Percentiles rank a stretch among this genome's conserved stretches.
Conservation (phyloP, 2,329 filamentous ascomycete species). For the Colletotrichum sp. region DNA sequence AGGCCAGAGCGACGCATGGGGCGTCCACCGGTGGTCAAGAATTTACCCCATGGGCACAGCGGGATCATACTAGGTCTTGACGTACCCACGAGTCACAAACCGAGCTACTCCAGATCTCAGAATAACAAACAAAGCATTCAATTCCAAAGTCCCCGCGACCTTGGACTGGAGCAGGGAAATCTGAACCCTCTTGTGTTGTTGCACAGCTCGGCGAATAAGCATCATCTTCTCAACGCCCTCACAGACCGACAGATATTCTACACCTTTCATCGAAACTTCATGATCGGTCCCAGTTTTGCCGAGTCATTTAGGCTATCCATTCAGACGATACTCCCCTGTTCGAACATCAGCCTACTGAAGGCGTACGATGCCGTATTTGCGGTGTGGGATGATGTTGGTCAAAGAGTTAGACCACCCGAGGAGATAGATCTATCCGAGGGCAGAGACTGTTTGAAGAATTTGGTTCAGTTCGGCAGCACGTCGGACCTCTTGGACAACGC, state of each 20-base stretch:
- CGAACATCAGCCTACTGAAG: neutral
- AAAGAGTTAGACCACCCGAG: neutral
- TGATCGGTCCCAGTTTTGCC: neutral
- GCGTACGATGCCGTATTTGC: neutral
- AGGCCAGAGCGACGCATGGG: neutral
- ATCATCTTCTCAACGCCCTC: neutral
- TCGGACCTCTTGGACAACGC: neutral
- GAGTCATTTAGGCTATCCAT: neutral
- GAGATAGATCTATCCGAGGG: neutral
- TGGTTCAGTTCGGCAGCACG: neutral
- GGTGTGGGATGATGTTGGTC: neutral
- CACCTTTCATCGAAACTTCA: neutral
- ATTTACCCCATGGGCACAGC: neutral
- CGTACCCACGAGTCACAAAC: neutral
- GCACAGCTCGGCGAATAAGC: neutral
- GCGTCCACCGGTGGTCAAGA: neutral
- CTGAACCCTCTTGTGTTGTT: neutral
- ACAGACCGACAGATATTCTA: neutral
- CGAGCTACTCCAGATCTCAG: neutral
- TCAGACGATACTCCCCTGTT: neutral
- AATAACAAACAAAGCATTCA: neutral
- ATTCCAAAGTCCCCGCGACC: neutral
- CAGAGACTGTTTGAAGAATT: neutral
- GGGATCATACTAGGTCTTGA: neutral
- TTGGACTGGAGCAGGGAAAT: neutral